These are phyloP conservation scores for Solanum virginianum DNA, from an alignment of 257 asterid genomes.

Conservation along the genomic window DNA sequence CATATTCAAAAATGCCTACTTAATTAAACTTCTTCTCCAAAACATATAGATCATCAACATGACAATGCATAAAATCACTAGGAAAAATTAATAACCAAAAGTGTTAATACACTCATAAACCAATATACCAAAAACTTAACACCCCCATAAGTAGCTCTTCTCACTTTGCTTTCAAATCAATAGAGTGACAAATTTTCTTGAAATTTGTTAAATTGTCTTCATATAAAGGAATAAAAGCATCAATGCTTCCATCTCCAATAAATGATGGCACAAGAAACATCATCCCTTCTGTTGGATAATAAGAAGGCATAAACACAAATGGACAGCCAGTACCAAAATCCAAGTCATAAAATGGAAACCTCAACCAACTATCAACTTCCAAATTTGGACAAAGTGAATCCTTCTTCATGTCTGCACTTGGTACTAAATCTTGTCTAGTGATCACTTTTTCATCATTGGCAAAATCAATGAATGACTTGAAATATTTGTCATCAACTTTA, in stretches of 20 bases:
- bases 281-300: slow-evolving; percentile 54
- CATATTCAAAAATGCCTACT: neutral
- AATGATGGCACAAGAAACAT: slow-evolving; percentile 59
- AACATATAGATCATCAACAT: neutral
- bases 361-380: slow-evolving; percentile 78
- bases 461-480: slow-evolving; percentile 68
- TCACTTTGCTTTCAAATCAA: slow-evolving; percentile 19
- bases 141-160: neutral
- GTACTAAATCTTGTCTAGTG: slow-evolving; percentile 28
- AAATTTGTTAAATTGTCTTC: slow-evolving; percentile 29
- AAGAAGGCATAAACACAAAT: slow-evolving; percentile 63
- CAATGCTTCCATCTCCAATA: slow-evolving; percentile 61
- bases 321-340: slow-evolving; percentile 78
- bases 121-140: neutral
- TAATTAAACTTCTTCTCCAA: neutral
- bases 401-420: slow-evolving; percentile 41
- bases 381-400: slow-evolving; percentile 48
- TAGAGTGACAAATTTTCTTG: slow-evolving; percentile 43
- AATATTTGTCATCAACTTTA: slow-evolving; percentile 39
- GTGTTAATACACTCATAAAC: neutral
- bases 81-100: neutral
- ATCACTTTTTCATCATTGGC: slow-evolving; percentile 22
- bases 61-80: neutral
- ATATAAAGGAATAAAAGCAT: slow-evolving; percentile 52
- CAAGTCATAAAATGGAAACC: slow-evolving; percentile 69